Evolutionary conservation across 768 basidiomycete species (phyloP), one percentile per base, ranked within the genome.

Genomic region (Hericium coralloides): DNA sequence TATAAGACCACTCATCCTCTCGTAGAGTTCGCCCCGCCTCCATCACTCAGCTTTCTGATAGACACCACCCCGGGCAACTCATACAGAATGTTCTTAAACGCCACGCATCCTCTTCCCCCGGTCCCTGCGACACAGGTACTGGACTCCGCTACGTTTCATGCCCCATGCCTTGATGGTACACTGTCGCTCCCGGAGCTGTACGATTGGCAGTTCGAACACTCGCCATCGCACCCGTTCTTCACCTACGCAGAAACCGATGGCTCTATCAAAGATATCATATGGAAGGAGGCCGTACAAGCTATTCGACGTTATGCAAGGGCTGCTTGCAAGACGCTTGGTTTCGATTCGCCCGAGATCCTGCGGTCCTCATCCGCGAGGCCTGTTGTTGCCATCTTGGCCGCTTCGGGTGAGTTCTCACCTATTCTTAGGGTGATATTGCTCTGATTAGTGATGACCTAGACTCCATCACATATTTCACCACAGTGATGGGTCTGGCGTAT

Each of bases 111-210:
- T 12, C 22, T 62, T 2, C 61, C 59, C 12, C 51, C 62, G 26
- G 26, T 60, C 45, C 60, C 63, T 23, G 37, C 45, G 17, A 60
- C 59, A 3, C 62, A 72, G 63, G 71, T 66, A 56, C 47, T 62
- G 56, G 65, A 61, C 55, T 59, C 63, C 64, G 59, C 62, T 57
- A 73, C 70, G 60, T 68, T 68, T 50, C 38, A 56, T 38, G 57
- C 68, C 1, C 73, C 73, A 18, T 71, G 71, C 1, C 58, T 71
- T 20, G 71, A 72, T 56, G 67, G 67, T 22, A 64, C 63, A 10
- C 60, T 74, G 8, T 63, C 64, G 12, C 25, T 73, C 2, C 67
- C 71, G n/a, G 70, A 73, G 48, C 59, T 74, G 6, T 69, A 63
- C 52, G 72, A 74, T 48, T 70, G 60, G 43, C 69, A 74, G 38